Percentiles rank a stretch among this genome's conserved stretches.
These are phyloP conservation scores for Dipteronia dyeriana DNA, from an alignment of 345 rosid genomes.

Conservation along the genomic window DNA sequence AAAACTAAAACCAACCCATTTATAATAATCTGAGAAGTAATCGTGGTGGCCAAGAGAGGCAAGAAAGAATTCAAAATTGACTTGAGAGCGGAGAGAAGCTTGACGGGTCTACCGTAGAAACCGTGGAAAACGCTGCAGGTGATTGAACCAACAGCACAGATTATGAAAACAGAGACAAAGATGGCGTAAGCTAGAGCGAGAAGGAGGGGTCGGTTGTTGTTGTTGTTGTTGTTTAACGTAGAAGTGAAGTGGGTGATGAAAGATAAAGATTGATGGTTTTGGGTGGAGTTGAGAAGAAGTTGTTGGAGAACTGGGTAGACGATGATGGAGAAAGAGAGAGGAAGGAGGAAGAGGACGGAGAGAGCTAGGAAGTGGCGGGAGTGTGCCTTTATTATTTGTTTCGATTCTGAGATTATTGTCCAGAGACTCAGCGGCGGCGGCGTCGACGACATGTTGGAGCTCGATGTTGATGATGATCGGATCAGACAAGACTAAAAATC, in stretches of 20 bases:
- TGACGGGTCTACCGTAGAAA: conserved; percentile 85
- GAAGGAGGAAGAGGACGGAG: conserved; percentile 78
- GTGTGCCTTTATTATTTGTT: conserved; percentile 70
- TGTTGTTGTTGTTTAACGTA: neutral
- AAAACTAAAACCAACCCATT: conserved; percentile 28
- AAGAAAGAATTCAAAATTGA: conserved; percentile 60
- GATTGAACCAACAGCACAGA: conserved; percentile 60
- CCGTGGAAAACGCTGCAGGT: conserved; percentile 66
- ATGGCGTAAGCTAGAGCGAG: conserved; percentile 32
- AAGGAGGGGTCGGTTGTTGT: neutral
- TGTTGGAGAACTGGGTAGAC: conserved; percentile 52
- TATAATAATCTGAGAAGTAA: conserved; percentile 28
- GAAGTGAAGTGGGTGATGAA: conserved; percentile 17
- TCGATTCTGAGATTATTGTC: conserved; percentile 53
- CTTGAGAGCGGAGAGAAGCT: conserved; percentile 51
- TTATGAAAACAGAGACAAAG: conserved; percentile 36
- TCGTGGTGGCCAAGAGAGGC: conserved; percentile 46
- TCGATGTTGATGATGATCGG: neutral
- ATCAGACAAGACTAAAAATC: neutral
- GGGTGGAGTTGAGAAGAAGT: conserved; percentile 37
- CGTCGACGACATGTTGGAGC: neutral
- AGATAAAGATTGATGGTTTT: conserved; percentile 31
- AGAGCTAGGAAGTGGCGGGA: conserved; percentile 91
- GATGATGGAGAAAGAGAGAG: conserved; percentile 55
- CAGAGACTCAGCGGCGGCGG: conserved; percentile 34